Evolutionary conservation across 345 rosid species (phyloP).

Genomic region (Gossypium stocksii): DNA sequence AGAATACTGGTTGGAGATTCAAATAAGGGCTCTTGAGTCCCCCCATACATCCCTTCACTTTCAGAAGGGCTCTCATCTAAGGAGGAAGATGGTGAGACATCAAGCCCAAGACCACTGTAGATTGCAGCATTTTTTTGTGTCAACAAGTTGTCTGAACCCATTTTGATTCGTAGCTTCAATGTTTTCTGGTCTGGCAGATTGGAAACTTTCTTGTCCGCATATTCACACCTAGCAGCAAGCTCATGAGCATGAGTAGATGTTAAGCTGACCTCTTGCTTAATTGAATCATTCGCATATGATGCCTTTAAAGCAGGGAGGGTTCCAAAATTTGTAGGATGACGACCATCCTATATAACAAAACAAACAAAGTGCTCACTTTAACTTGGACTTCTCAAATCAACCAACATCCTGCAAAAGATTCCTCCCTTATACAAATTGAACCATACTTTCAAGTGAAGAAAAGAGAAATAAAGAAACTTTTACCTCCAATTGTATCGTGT

Average conservation of each 20-base stretch:
- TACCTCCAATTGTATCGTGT: constrained; percentile 63
- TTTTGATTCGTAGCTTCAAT: constrained; percentile 71
- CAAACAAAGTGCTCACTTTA: constrained; percentile 19
- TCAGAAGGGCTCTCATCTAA: constrained; percentile 63
- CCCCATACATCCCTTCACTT: constrained; percentile 53
- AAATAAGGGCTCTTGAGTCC: constrained; percentile 37
- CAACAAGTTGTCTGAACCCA: constrained; percentile 77
- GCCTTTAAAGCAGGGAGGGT: constrained; percentile 38
- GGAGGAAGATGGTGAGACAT: constrained; percentile 69
- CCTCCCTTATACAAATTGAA: not conserved
- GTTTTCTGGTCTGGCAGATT: constrained; percentile 53
- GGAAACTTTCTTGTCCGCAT: constrained; percentile 33
- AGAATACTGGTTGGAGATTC: constrained; percentile 70
- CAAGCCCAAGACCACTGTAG: constrained; percentile 73
- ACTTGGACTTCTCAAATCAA: constrained; percentile 16
- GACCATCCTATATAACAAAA: constrained; percentile 48
- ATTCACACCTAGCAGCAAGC: constrained; percentile 30
- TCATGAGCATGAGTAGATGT: constrained; percentile 38
- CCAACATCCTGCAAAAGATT: constrained; percentile 17
- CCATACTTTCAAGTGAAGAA: not conserved
- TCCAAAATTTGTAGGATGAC: constrained; percentile 27
- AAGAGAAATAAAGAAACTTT: not conserved
- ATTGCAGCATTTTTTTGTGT: constrained; percentile 62
- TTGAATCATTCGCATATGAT: constrained; percentile 30
- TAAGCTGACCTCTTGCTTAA: constrained; percentile 35